Base-by-base conservation (phyloP, 106 monocot species). In the Dendrobium nobile region DNA sequence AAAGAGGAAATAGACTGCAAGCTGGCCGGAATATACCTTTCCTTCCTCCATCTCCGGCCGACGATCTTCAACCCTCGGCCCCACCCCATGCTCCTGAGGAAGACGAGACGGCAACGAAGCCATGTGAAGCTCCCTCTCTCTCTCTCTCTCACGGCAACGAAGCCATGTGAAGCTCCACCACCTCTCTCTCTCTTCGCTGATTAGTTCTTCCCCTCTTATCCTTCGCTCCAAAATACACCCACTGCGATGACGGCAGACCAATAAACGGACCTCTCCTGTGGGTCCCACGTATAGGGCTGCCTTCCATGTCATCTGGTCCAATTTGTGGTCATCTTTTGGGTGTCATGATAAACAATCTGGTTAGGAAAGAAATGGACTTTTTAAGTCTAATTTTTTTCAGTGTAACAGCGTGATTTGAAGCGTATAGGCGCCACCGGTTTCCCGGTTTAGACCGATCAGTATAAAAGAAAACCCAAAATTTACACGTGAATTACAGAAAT, bases 21-120 rank as follows among this genome's bases (percentile, higher is more conserved):
- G 18, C 13, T 51, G 18, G 72, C 70, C 20, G 58, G 20, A n/a
- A 26, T 56, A 33, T 76, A 84, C 84, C 84, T 84, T 84, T 22
- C 67, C 64, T 3, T 77, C 80, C 26, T 65, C 67, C 61, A 64
- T 47, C 73, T 79, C 79, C 26, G 22, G 56, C 80, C 75, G 79
- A 20, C 75, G 74, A 61, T 41, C 58, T 22, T 80, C 80, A 4
- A 67, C 45, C 28, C 9, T 40, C 76, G 68, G 51, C 42, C 67
- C 54, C 72, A 72, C 15, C 67, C 80, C 84, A 31, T 16, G 47
- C 68, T 75, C 84, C 77, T 79, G 47, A 44, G 80, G 37, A 19
- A 16, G 64, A 19, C 74, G 73, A 58, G 55, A 27, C 75, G 80
- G 77, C 67, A 80, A 20, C 65, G 79, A 80, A n/a, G 80, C 84